phyloP scores from a whole-genome alignment of 768 basidiomycete genomes.

The Wakefieldia striispora region DNA sequence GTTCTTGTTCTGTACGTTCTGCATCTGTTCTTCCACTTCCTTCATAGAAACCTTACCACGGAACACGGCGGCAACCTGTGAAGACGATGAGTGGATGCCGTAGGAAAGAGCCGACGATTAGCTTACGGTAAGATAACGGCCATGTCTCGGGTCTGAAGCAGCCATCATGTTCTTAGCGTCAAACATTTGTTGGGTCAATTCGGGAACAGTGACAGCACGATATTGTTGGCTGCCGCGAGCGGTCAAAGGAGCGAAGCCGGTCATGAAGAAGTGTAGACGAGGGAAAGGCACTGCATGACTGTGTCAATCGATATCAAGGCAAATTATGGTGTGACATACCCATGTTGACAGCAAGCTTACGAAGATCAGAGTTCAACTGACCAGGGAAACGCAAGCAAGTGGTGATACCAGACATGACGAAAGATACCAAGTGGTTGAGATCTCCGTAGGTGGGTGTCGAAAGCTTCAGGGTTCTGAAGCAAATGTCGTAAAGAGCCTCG shows the following conservation, averaged over 20 bases:
- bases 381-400: constrained; percentile 99
- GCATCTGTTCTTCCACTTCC: constrained; percentile 99
- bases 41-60: constrained; percentile 99
- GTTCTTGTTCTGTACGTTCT: constrained; percentile 96
- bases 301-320: constrained; percentile 1
- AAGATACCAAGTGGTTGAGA: constrained; percentile 95
- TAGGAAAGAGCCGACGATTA: neutral
- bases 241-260: constrained; percentile 92
- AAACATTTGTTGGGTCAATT: constrained; percentile 99
- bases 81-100: neutral
- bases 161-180: constrained; percentile 99
- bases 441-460: constrained; percentile 95
- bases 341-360: constrained; percentile 99
- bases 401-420: constrained; percentile 98
- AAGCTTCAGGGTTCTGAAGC: constrained; percentile 97
- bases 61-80: constrained; percentile 89
- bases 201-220: constrained; percentile 95
- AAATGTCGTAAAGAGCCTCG: constrained; percentile 98
- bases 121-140: constrained; percentile 91
- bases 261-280: constrained; percentile 99
- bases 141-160: constrained; percentile 94
- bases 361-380: constrained; percentile 97
- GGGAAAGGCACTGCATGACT: constrained; percentile 81
- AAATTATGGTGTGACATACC: constrained; percentile 46
- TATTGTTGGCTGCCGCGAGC: constrained; percentile 93